Percentiles rank a stretch among this genome's conserved stretches.
Conservation (phyloP, 2,329 filamentous ascomycete species). For the Gnomoniopsis sp. region DNA sequence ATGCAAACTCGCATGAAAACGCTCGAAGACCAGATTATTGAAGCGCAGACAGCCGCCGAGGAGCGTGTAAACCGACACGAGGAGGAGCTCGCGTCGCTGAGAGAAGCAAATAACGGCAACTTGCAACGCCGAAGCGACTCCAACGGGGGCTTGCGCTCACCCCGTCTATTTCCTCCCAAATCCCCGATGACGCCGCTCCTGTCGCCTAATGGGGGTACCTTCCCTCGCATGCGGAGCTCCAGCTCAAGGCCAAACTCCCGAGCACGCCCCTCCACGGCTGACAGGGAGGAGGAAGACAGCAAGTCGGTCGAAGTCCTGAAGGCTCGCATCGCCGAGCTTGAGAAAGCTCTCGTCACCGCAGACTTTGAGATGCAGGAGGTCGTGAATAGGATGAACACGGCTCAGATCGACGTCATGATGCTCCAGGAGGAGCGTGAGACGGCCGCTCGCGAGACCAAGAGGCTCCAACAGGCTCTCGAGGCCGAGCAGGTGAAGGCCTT, state of each 20-base stretch:
- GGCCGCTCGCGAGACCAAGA: slow-evolving; percentile 67
- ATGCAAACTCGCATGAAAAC: slow-evolving; percentile 77
- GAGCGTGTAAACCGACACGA: slow-evolving; percentile 81
- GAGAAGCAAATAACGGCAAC: slow-evolving; percentile 73
- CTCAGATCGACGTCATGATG: slow-evolving; percentile 79
- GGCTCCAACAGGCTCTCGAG: slow-evolving; percentile 64
- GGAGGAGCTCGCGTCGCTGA: slow-evolving; percentile 73
- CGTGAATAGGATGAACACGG: slow-evolving; percentile 75
- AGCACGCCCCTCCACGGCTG: slow-evolving; percentile 42
- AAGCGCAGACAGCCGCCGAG: slow-evolving; percentile 82
- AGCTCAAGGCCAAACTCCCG: slow-evolving; percentile 14
- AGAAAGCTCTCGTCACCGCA: slow-evolving; percentile 72
- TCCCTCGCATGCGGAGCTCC: slow-evolving; percentile 18
- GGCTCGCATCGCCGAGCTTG: slow-evolving; percentile 76
- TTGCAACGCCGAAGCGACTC: slow-evolving; percentile 67
- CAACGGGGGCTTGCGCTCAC: slow-evolving; percentile 38
- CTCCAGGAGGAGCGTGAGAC: slow-evolving; percentile 74
- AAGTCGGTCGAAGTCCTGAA: slow-evolving; percentile 73
- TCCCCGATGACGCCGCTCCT: slow-evolving; percentile 54
- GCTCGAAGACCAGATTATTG: slow-evolving; percentile 80
- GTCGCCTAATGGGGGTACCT: slow-evolving; percentile 13
- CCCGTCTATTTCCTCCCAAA: slow-evolving; percentile 52
- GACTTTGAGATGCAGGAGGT: slow-evolving; percentile 83
- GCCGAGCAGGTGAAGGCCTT: slow-evolving; percentile 59
- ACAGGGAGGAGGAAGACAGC: slow-evolving; percentile 70